Percentiles rank a stretch among this genome's conserved stretches.
Conservation (phyloP, 306 rosid genomes). For the Canavalia ensiformis region DNA sequence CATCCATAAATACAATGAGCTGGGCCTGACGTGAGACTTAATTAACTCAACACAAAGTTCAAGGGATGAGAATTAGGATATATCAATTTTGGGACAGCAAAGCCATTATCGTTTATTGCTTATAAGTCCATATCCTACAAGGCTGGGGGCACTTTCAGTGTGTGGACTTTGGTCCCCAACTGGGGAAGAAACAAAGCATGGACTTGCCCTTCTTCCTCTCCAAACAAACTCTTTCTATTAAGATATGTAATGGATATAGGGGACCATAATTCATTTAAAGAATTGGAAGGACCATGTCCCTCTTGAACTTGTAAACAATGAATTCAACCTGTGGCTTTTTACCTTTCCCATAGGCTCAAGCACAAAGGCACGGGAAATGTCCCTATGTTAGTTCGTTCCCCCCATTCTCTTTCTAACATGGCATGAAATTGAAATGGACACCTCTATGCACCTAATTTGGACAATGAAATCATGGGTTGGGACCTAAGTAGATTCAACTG, state of each 20-base stretch:
- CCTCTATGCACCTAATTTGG: background rate
- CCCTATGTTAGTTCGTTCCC: background rate
- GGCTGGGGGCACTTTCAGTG: background rate
- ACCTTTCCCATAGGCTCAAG: no score
- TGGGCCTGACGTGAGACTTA: conserved; percentile 34
- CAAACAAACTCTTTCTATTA: background rate
- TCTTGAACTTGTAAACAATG: background rate
- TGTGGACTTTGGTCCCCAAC: conserved; percentile 28
- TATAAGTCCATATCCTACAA: background rate
- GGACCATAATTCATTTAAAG: conserved; percentile 29
- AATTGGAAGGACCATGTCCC: background rate
- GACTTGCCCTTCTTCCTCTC: background rate
- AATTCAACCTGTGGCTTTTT: background rate
- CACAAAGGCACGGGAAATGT: background rate
- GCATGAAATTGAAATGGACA: conserved; percentile 16
- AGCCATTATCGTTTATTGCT: background rate
- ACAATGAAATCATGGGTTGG: background rate
- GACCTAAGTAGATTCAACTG: background rate
- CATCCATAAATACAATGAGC: background rate
- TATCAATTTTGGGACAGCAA: background rate
- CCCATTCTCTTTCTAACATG: background rate
- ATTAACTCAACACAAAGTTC: background rate
- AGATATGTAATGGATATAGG: background rate
- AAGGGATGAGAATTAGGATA: background rate
- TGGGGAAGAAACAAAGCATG: background rate